These are phyloP conservation scores for Chlamydomonas incerta DNA, from an alignment of 139 green algal species.

Conservation along the genomic window DNA sequence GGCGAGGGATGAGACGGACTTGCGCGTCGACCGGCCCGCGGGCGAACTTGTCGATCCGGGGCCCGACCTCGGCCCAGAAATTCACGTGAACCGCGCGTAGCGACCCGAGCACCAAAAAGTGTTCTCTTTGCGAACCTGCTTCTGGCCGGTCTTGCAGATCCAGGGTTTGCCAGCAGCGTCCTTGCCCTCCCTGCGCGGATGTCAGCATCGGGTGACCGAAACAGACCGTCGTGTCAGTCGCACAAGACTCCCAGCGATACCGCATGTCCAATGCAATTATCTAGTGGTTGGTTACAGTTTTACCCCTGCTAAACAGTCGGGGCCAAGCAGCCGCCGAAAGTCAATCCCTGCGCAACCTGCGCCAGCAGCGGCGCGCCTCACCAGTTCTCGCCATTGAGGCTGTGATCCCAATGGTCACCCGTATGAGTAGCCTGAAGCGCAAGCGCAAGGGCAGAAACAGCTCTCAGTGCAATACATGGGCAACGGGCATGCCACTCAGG, in stretches of 20 bases:
- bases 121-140: background rate
- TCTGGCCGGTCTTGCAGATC: conserved; percentile 4
- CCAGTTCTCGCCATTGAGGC: conserved; percentile 20
- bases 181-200: background rate
- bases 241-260: too few species aligned
- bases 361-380: background rate
- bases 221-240: too few species aligned
- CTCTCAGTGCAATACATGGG: background rate
- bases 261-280: too few species aligned
- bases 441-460: background rate
- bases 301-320: too few species aligned
- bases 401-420: conserved; percentile 22
- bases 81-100: too few species aligned
- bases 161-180: conserved; percentile 22
- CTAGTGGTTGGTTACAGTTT: too few species aligned
- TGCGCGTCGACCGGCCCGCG: background rate
- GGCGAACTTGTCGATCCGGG: too few species aligned
- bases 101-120: too few species aligned
- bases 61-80: too few species aligned
- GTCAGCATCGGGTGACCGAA: too few species aligned
- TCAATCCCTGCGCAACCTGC: background rate
- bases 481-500: background rate
- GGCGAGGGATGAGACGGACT: background rate
- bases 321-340: background rate
- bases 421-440: background rate